Percentiles rank a stretch among this genome's conserved stretches.
Evolutionary conservation across 495 filamentous ascomycete genomes (phyloP).

Genomic region (Xylaria grammica): DNA sequence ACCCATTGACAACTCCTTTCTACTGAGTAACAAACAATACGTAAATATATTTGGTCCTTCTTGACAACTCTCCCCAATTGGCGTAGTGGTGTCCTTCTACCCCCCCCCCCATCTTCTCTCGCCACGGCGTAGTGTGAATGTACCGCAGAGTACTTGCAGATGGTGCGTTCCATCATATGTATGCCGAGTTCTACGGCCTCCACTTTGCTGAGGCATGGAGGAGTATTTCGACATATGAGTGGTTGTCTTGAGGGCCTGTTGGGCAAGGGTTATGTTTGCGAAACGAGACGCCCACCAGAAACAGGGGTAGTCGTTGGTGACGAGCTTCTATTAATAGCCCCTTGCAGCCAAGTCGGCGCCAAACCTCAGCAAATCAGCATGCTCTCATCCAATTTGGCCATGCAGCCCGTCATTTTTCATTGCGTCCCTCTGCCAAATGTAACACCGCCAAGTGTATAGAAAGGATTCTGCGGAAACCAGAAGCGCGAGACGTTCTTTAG

Average conservation of each 20-base stretch:
- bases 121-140: background rate
- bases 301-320: conserved; percentile 31
- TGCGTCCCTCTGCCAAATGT: conserved; percentile 23
- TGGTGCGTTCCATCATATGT: conserved; percentile 26
- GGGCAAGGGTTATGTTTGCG: conserved; percentile 37
- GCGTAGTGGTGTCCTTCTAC: background rate
- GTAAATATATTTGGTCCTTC: background rate
- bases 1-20: no score
- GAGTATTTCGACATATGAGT: conserved; percentile 27
- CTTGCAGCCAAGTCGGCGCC: conserved; percentile 39
- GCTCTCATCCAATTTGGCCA: conserved; percentile 35
- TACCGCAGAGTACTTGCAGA: conserved; percentile 18
- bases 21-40: no score
- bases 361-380: conserved; percentile 34
- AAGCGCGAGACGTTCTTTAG: conserved; percentile 18
- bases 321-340: conserved; percentile 39
- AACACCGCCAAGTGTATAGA: conserved; percentile 24
- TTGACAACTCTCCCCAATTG: background rate
- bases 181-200: conserved; percentile 23
- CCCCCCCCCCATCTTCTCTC: background rate
- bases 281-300: conserved; percentile 35
- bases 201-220: conserved; percentile 23
- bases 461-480: conserved; percentile 12
- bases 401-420: conserved; percentile 37
- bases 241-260: conserved; percentile 25